Percentiles rank a stretch among this genome's conserved stretches.
Evolutionary conservation across 2,329 filamentous ascomycete genomes (phyloP).

Genomic region (Penicillium sp.): DNA sequence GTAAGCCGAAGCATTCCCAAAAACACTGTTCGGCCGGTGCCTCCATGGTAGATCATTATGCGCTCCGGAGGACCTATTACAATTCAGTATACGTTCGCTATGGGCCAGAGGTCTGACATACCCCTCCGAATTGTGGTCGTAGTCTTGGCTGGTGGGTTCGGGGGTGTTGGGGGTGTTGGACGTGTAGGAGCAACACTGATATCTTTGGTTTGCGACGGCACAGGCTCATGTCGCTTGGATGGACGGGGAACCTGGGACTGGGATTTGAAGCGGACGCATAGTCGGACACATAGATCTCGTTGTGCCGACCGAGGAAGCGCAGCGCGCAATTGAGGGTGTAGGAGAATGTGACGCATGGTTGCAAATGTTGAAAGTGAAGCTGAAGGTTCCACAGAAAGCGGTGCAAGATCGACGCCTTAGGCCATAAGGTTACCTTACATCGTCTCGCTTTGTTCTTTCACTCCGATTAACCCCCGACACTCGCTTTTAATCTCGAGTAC

Average conservation of each 20-base stretch:
- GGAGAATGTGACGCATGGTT: slow-evolving; percentile 27
- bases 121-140: slow-evolving; percentile 26
- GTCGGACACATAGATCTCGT: slow-evolving; percentile 23
- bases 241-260: slow-evolving; percentile 19
- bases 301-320: slow-evolving; percentile 24
- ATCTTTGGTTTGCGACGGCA: slow-evolving; percentile 21
- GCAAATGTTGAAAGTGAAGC: slow-evolving; percentile 1
- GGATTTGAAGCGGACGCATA: slow-evolving; percentile 29
- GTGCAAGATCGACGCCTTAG: slow-evolving; percentile 3
- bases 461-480: not conserved
- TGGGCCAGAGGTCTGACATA: slow-evolving; percentile 8
- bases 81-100: slow-evolving; percentile 7
- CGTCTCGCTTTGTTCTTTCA: slow-evolving; percentile 7
- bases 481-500: not conserved
- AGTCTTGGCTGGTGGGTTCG: slow-evolving; percentile 21
- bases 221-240: slow-evolving; percentile 20
- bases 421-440: not conserved
- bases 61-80: slow-evolving; percentile 35
- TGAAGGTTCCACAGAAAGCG: slow-evolving; percentile 7
- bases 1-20: slow-evolving; percentile 67
- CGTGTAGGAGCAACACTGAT: slow-evolving; percentile 6
- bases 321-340: slow-evolving; percentile 30
- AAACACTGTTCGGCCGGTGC: slow-evolving; percentile 61
- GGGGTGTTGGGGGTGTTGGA: slow-evolving; percentile 13
- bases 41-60: slow-evolving; percentile 70